phyloP scores from a whole-genome alignment of 148 eudicot species.

The Suaeda aralocaspica region DNA sequence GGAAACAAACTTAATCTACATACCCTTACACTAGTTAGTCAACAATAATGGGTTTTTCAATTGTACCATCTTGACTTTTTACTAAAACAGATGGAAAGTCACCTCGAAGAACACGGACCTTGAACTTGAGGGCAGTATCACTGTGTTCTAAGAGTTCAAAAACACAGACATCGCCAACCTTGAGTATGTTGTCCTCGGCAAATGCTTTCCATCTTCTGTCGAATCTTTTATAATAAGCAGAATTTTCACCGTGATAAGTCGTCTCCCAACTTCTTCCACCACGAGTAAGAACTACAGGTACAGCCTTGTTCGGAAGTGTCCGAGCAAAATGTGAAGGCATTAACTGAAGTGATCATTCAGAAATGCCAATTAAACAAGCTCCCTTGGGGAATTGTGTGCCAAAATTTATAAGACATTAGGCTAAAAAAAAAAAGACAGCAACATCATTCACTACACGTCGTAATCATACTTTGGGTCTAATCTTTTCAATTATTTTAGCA shows the following conservation, averaged over 20 bases:
- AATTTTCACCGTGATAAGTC: constrained; percentile 17
- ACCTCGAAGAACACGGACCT: constrained; percentile 45
- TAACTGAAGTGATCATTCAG: constrained; percentile 15
- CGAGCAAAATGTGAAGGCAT: constrained; percentile 25
- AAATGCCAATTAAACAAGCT: too few relatives aligned
- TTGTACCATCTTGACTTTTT: constrained; percentile 15
- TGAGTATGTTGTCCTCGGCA: constrained; percentile 38
- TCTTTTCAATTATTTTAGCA: too few relatives aligned
- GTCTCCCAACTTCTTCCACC: constrained; percentile 41
- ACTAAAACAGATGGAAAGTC: constrained; percentile 34
- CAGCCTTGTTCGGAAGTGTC: constrained; percentile 23
- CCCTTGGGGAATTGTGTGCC: too few relatives aligned
- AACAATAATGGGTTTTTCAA: constrained; percentile 21
- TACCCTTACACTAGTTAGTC: background rate
- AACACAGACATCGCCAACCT: constrained; percentile 46
- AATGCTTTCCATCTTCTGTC: constrained; percentile 32
- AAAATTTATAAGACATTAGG: too few relatives aligned
- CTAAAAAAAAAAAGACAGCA: too few relatives aligned
- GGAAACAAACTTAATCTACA: too few relatives aligned
- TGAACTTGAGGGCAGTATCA: constrained; percentile 23
- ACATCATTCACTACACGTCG: too few relatives aligned
- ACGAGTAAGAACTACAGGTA: constrained; percentile 30
- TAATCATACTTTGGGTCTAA: too few relatives aligned
- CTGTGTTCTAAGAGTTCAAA: constrained; percentile 39
- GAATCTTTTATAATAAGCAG: constrained; percentile 14